A percentile compares a stretch with the other conserved stretches of the same genome.
phyloP scores from a whole-genome alignment of 805 yeast species.

The Naumovozyma baii region DNA sequence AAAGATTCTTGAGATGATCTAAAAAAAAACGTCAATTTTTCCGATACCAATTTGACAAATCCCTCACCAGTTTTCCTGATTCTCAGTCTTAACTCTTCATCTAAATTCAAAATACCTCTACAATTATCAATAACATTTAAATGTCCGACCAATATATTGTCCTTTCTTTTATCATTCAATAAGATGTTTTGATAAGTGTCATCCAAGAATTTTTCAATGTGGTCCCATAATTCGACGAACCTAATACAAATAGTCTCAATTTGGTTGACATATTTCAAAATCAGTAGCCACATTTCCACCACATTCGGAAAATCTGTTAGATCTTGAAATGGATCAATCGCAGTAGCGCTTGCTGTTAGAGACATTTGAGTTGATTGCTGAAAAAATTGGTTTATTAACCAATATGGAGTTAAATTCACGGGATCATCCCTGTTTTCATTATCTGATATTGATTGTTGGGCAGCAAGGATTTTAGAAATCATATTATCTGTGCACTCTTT shows the following conservation, averaged over 20 bases:
- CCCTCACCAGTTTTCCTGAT: slow-evolving; percentile 34
- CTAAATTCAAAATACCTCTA: slow-evolving; percentile 33
- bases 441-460: slow-evolving; percentile 33
- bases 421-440: slow-evolving; percentile 15
- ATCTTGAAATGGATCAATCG: slow-evolving; percentile 8
- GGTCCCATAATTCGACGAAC: slow-evolving; percentile 44
- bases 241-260: slow-evolving; percentile 32
- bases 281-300: slow-evolving; percentile 50
- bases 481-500: slow-evolving; percentile 36
- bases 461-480: slow-evolving; percentile 31
- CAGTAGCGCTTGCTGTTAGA: neutral
- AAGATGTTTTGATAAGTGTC: slow-evolving; percentile 38
- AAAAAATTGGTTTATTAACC: slow-evolving; percentile 16
- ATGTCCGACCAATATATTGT: slow-evolving; percentile 24
- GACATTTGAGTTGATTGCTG: neutral
- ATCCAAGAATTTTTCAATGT: slow-evolving; percentile 44
- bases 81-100: slow-evolving; percentile 34
- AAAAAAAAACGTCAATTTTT: slow-evolving; percentile 26
- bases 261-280: slow-evolving; percentile 35
- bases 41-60: slow-evolving; percentile 30
- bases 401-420: slow-evolving; percentile 29
- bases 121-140: slow-evolving; percentile 27
- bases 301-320: slow-evolving; percentile 45
- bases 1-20: slow-evolving; percentile 25
- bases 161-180: slow-evolving; percentile 34